Conservation (phyloP, 1,284 basidiomycete genomes). For the Afroboletus lepidellus region DNA sequence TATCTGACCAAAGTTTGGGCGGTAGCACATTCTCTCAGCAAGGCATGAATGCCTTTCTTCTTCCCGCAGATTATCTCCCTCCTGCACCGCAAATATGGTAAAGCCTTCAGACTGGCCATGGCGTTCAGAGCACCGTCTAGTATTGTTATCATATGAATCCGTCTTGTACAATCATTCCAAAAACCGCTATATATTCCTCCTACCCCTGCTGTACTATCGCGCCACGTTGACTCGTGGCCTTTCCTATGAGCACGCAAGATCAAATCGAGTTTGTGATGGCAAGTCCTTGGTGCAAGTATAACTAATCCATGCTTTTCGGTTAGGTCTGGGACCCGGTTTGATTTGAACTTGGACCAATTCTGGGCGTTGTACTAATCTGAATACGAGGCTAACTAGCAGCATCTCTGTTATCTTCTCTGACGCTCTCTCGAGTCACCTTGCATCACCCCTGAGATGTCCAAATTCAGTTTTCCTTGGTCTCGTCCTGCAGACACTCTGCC, state of each 20-base stretch:
- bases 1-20: constrained; percentile 76
- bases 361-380: neutral
- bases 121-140: constrained; percentile 12
- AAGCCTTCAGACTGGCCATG: constrained; percentile 2
- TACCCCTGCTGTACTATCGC: constrained; percentile 7
- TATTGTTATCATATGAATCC: constrained; percentile 24
- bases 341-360: constrained; percentile 14
- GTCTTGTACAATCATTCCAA: constrained; percentile 25
- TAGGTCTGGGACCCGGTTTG: constrained; percentile 12
- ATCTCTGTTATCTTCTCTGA: neutral
- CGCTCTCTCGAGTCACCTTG: neutral
- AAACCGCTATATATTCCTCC: constrained; percentile 20
- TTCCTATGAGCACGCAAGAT: constrained; percentile 1
- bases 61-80: constrained; percentile 71
- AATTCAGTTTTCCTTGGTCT: neutral
- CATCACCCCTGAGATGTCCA: neutral
- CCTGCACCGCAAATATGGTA: constrained; percentile 72
- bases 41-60: constrained; percentile 79
- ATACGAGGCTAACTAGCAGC: neutral
- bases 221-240: constrained; percentile 2
- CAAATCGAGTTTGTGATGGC: neutral
- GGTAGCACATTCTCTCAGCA: constrained; percentile 72
- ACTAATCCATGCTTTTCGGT: neutral
- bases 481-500: constrained; percentile 1
- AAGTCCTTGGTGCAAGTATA: neutral